Conservation (phyloP, 768 basidiomycete species). For the Leccinum subtestaceum region DNA sequence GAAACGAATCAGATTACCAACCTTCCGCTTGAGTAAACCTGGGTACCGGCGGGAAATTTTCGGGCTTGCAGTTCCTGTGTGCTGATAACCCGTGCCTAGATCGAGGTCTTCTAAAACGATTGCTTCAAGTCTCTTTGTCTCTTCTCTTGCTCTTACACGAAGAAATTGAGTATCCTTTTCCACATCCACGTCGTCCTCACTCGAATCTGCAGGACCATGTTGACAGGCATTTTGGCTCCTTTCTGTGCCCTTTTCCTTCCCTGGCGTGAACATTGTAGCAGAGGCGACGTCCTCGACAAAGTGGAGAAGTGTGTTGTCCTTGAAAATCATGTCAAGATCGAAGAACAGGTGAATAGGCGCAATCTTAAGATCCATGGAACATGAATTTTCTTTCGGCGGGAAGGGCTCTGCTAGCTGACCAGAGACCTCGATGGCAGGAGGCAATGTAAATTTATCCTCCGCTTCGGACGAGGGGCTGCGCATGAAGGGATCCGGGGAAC, state of each 20-base stretch:
- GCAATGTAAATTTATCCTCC: slow-evolving; percentile 8
- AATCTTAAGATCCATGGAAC: slow-evolving; percentile 37
- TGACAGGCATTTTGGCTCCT: neutral
- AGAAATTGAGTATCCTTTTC: slow-evolving; percentile 16
- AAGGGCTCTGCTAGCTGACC: slow-evolving; percentile 4
- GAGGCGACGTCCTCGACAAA: slow-evolving; percentile 49
- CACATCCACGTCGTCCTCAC: slow-evolving; percentile 13
- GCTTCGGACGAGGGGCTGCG: slow-evolving; percentile 16
- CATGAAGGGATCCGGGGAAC: slow-evolving; percentile 19
- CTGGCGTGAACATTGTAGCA: slow-evolving; percentile 13
- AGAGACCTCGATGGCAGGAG: slow-evolving; percentile 22
- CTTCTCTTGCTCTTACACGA: slow-evolving; percentile 30
- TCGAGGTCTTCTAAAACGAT: slow-evolving; percentile 60
- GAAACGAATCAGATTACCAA: slow-evolving; percentile 4
- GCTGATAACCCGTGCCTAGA: slow-evolving; percentile 46
- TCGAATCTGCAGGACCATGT: slow-evolving; percentile 3
- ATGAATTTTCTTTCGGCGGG: slow-evolving; percentile 1
- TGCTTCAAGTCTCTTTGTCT: slow-evolving; percentile 44
- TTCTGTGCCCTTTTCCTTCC: neutral
- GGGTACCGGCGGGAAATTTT: slow-evolving; percentile 8
- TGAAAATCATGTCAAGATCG: slow-evolving; percentile 52
- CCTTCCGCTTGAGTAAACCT: slow-evolving; percentile 14
- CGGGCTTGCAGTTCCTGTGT: slow-evolving; percentile 3
- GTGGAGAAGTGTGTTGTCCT: slow-evolving; percentile 37
- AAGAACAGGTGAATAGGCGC: slow-evolving; percentile 75